Conservation (phyloP, 768 basidiomycete genomes). For the Lepiota venenata region DNA sequence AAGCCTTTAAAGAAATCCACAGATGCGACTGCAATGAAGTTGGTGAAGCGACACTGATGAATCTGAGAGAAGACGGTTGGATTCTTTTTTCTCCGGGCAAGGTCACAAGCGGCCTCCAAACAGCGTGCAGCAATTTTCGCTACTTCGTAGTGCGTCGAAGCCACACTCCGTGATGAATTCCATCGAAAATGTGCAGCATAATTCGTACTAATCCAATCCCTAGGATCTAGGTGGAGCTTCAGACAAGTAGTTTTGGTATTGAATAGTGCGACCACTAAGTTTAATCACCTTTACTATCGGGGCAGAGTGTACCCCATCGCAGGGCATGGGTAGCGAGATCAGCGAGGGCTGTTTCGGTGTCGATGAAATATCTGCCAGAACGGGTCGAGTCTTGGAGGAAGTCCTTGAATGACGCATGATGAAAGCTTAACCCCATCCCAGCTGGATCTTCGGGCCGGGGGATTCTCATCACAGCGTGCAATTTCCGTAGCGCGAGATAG, state of each 20-base stretch:
- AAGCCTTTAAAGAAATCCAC: no score
- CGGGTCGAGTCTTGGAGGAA: neutral
- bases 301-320: neutral
- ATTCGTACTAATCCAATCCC: no score
- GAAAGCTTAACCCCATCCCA: neutral
- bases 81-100: neutral
- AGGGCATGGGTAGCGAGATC: neutral
- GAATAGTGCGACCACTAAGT: neutral
- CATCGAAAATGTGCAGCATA: no score
- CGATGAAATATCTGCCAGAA: neutral
- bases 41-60: neutral
- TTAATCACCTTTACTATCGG: neutral
- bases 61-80: neutral
- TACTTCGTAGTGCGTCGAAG: neutral
- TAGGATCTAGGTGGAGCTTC: no score
- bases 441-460: no score
- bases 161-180: no score
- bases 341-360: neutral
- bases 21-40: neutral
- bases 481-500: neutral
- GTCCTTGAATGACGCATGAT: slow-evolving; percentile 2
- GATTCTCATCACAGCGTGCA: no score
- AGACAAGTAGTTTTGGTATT: neutral
- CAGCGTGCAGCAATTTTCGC: neutral
- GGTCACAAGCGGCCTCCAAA: neutral